Conservation (phyloP, 768 basidiomycete species). For the Inosperma sp. region DNA sequence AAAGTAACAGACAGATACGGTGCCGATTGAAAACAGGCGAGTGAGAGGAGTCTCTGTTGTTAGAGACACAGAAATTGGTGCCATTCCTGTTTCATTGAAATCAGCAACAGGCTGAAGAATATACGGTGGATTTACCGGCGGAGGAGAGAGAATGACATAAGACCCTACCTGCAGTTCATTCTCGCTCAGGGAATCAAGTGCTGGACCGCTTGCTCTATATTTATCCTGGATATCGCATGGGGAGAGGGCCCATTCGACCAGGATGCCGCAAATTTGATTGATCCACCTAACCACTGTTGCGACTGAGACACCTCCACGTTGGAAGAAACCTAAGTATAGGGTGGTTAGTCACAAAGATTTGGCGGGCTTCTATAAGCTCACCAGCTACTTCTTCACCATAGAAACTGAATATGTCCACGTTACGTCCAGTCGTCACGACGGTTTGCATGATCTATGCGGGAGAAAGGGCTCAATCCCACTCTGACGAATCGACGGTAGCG, state of each 20-base stretch:
- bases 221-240: constrained; percentile 3
- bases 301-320: constrained; percentile 3
- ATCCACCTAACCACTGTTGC: background rate
- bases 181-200: background rate
- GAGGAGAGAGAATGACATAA: constrained; percentile 4
- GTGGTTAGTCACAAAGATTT: constrained; percentile 6
- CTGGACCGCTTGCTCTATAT: constrained; percentile 4
- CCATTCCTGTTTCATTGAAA: constrained; percentile 3
- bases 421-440: background rate
- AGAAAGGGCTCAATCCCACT: no score
- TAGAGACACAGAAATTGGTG: constrained; percentile 2
- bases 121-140: background rate
- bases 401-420: constrained; percentile 7
- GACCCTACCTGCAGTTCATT: background rate
- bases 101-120: background rate
- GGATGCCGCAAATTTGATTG: constrained; percentile 1
- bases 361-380: constrained; percentile 2
- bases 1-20: background rate
- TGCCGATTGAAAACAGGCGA: background rate
- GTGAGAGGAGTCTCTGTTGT: background rate
- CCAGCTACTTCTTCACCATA: constrained; percentile 6
- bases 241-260: background rate
- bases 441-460: no score
- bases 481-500: no score
- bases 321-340: constrained; percentile 4